Percentiles rank a stretch among this genome's conserved stretches.
Conservation (phyloP, 768 basidiomycete species). For the Suillus weaverae region DNA sequence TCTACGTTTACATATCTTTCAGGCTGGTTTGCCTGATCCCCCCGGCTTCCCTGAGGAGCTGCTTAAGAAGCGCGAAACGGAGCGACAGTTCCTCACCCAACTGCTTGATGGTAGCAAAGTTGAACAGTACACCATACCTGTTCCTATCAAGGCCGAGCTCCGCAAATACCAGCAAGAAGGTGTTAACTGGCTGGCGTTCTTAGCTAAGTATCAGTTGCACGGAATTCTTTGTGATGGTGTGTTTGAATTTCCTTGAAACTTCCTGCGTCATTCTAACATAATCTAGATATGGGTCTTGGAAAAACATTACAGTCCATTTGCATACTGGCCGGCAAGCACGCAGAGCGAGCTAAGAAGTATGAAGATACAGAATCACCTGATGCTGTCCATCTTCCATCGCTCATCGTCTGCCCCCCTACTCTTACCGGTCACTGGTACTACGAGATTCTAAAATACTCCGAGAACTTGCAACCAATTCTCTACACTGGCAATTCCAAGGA, state of each 20-base stretch:
- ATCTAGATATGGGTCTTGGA: slow-evolving; percentile 94
- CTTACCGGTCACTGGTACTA: slow-evolving; percentile 99
- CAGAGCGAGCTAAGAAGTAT: slow-evolving; percentile 75
- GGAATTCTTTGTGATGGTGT: slow-evolving; percentile 96
- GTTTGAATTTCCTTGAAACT: slow-evolving; percentile 18
- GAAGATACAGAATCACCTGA: slow-evolving; percentile 69
- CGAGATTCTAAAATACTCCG: slow-evolving; percentile 91
- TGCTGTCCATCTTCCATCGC: slow-evolving; percentile 83
- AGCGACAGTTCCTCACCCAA: slow-evolving; percentile 90
- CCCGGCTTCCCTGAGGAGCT: slow-evolving; percentile 88
- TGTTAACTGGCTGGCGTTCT: slow-evolving; percentile 97
- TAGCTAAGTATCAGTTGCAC: slow-evolving; percentile 96
- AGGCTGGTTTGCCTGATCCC: slow-evolving; percentile 98
- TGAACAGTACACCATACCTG: slow-evolving; percentile 83
- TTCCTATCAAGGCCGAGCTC: slow-evolving; percentile 88
- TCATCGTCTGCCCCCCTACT: slow-evolving; percentile 96
- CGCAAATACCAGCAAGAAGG: slow-evolving; percentile 98
- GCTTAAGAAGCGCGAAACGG: slow-evolving; percentile 79
- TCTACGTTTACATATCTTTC: background rate
- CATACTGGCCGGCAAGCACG: slow-evolving; percentile 91
- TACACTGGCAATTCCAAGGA: slow-evolving; percentile 90
- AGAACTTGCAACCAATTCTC: slow-evolving; percentile 78
- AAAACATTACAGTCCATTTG: slow-evolving; percentile 98
- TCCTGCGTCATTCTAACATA: background rate
- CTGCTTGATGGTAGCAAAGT: slow-evolving; percentile 95